Evolutionary conservation across 2,329 filamentous ascomycete species (phyloP).

Genomic region (Fusarium sp.): DNA sequence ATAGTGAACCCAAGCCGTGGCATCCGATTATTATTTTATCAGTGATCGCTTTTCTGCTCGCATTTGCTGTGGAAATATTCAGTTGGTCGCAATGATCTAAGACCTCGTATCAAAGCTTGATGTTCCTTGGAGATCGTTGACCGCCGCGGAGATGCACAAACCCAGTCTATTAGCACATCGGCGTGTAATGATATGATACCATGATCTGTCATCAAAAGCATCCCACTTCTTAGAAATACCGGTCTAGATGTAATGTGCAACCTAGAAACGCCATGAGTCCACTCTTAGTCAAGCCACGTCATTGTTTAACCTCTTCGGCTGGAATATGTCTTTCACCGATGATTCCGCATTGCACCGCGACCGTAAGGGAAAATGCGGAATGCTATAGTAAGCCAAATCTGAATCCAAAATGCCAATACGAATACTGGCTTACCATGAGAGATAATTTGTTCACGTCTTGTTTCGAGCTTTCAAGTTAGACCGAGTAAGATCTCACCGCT

Average conservation of each 20-base stretch:
- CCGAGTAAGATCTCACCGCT: not conserved
- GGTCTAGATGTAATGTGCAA: not conserved
- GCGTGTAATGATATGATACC: slow-evolving; percentile 28
- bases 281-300: slow-evolving; percentile 12
- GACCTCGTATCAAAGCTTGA: not conserved
- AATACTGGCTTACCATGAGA: not conserved
- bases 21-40: not conserved
- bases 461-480: not conserved
- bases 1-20: not conserved
- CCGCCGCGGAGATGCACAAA: slow-evolving; percentile 31
- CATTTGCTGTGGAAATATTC: not conserved
- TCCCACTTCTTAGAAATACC: slow-evolving; percentile 7
- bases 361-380: not conserved
- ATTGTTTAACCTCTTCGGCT: not conserved
- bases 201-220: slow-evolving; percentile 18
- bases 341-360: too few species aligned
- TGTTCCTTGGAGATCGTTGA: slow-evolving; percentile 18
- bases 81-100: not conserved
- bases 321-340: not conserved
- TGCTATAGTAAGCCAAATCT: not conserved
- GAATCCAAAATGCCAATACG: too few species aligned
- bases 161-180: not conserved
- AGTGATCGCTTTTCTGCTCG: not conserved
- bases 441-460: not conserved
- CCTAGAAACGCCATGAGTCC: slow-evolving; percentile 3